Percentiles rank a stretch among this genome's conserved stretches.
Conservation (phyloP, 169 alveolate genomes). For the Plasmodium inui region DNA sequence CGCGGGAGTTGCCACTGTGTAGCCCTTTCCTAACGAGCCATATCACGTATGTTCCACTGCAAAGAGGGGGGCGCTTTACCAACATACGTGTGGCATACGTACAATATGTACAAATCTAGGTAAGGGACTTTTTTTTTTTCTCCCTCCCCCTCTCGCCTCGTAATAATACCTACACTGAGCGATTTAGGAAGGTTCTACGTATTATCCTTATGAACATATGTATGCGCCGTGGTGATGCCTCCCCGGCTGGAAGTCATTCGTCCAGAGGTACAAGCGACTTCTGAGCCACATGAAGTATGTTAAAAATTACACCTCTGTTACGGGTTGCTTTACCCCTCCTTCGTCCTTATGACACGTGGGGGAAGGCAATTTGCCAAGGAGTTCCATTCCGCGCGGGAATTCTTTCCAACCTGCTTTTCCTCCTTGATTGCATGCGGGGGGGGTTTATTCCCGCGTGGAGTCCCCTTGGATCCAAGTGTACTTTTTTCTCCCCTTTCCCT, state of each 20-base stretch:
- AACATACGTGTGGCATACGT: no score
- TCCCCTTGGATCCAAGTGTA: background rate
- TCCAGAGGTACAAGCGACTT: background rate
- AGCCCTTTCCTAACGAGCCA: no score
- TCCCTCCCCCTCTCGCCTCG: no score
- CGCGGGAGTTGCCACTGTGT: no score
- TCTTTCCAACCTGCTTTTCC: background rate
- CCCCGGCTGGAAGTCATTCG: background rate
- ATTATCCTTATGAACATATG: background rate
- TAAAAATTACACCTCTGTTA: background rate
- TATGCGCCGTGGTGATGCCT: background rate
- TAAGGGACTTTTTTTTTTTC: no score
- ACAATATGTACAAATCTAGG: no score
- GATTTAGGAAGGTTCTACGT: background rate
- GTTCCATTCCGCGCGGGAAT: background rate
- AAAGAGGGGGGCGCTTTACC: no score
- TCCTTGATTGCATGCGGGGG: background rate
- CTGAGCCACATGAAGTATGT: background rate
- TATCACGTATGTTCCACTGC: no score
- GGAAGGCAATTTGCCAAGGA: background rate
- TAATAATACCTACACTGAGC: no score
- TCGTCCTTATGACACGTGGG: background rate
- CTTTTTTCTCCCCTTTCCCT: background rate
- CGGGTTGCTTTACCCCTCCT: background rate
- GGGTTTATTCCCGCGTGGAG: background rate